Conservation (phyloP, 352 stramenopile genomes). For the Phytophthora sojae region DNA sequence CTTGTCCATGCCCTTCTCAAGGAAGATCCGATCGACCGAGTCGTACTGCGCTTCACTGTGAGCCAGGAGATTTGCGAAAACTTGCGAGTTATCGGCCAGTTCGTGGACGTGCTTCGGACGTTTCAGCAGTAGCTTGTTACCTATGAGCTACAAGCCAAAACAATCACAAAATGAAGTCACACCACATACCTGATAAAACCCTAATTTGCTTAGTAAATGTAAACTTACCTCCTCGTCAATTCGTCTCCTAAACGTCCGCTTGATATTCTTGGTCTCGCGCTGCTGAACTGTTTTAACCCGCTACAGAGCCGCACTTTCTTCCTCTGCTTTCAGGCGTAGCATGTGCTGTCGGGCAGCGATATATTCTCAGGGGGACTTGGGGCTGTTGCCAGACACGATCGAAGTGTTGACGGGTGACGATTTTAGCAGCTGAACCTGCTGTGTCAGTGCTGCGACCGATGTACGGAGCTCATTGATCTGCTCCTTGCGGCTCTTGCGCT, state of each 20-base stretch:
- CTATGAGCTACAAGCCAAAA: not conserved
- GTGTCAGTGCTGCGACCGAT: not conserved
- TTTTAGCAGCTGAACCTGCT: not conserved
- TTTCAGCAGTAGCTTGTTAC: not conserved
- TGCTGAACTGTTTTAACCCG: not conserved
- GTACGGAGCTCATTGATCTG: not conserved
- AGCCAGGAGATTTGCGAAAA: not conserved
- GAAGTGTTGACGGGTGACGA: not conserved
- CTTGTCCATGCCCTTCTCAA: not conserved
- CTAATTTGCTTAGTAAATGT: not conserved
- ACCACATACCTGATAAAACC: not conserved
- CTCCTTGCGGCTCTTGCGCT: not conserved
- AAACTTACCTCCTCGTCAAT: not conserved
- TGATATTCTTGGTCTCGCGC: not conserved
- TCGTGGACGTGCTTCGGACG: not conserved
- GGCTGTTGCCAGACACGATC: not conserved
- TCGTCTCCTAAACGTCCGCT: not conserved
- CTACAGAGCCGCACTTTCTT: not conserved
- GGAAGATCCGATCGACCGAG: not conserved
- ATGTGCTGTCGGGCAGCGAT: not conserved
- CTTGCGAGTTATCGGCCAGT: not conserved
- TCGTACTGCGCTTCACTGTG: not conserved
- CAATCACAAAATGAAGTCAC: not conserved
- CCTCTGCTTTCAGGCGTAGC: not conserved
- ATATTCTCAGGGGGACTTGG: not conserved